phyloP scores from a whole-genome alignment of 2,329 filamentous ascomycete species.

The Sporothrix humicola region DNA sequence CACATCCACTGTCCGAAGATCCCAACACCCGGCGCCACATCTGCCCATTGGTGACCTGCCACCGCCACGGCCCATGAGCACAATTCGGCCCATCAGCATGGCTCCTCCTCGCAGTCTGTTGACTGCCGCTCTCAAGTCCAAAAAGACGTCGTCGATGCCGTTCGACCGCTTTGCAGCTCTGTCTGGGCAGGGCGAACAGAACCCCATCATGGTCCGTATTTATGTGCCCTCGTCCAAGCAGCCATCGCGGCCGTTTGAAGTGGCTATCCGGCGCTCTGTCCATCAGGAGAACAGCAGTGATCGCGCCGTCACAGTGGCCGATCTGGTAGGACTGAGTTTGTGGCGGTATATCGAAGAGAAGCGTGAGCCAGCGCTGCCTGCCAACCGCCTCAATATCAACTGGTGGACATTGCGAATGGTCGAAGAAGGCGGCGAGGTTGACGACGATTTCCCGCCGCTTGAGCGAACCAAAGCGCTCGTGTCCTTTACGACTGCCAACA shows the following conservation, averaged over 20 bases:
- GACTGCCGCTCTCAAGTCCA: constrained; percentile 74
- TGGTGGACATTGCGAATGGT: constrained; percentile 85
- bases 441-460: constrained; percentile 82
- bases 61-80: constrained; percentile 70
- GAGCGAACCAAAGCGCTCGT: constrained; percentile 75
- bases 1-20: constrained; percentile 68
- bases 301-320: constrained; percentile 72
- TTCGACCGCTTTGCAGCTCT: constrained; percentile 78
- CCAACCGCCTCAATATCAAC: constrained; percentile 75
- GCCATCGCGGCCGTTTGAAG: constrained; percentile 69
- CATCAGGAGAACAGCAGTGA: constrained; percentile 64
- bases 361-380: constrained; percentile 67
- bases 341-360: constrained; percentile 81
- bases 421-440: constrained; percentile 81
- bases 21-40: constrained; percentile 60
- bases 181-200: constrained; percentile 78
- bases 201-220: constrained; percentile 76
- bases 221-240: constrained; percentile 74
- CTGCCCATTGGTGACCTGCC: constrained; percentile 69
- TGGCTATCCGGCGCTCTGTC: constrained; percentile 71
- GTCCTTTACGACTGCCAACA: constrained; percentile 82
- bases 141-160: constrained; percentile 71
- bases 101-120: constrained; percentile 72
- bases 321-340: constrained; percentile 80
- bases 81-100: constrained; percentile 68